Evolutionary conservation across 2,329 filamentous ascomycete species (phyloP).

Genomic region (Venturia pyrina): DNA sequence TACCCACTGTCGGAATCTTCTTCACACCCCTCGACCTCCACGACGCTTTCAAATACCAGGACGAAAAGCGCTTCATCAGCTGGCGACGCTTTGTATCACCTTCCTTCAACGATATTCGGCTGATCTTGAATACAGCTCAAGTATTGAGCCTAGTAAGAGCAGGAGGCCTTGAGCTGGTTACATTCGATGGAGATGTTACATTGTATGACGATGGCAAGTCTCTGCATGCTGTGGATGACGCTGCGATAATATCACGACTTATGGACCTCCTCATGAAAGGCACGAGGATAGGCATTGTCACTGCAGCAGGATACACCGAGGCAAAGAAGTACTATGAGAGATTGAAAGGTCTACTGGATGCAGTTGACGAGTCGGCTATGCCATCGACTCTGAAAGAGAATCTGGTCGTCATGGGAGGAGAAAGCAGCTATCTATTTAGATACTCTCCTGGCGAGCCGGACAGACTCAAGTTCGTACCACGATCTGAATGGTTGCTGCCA

Average conservation of each 20-base stretch:
- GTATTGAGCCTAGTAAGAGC: conserved; percentile 75
- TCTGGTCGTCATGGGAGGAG: conserved; percentile 86
- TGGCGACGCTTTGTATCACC: conserved; percentile 87
- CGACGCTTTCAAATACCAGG: conserved; percentile 86
- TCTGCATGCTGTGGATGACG: conserved; percentile 51
- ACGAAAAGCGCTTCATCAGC: conserved; percentile 75
- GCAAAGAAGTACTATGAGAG: conserved; percentile 78
- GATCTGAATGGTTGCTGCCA: conserved; percentile 61
- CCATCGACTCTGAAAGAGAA: conserved; percentile 61
- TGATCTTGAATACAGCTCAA: conserved; percentile 91
- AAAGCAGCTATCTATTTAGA: conserved; percentile 89
- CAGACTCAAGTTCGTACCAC: conserved; percentile 56
- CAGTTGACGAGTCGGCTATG: conserved; percentile 56
- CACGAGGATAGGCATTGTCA: conserved; percentile 88
- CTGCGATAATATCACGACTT: conserved; percentile 63
- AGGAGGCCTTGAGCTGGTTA: conserved; percentile 71
- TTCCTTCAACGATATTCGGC: conserved; percentile 90
- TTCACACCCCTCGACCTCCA: conserved; percentile 82
- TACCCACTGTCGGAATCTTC: conserved; percentile 85
- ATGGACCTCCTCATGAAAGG: conserved; percentile 63
- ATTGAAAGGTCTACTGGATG: conserved; percentile 76
- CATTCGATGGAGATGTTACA: conserved; percentile 96
- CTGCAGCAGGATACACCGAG: conserved; percentile 88
- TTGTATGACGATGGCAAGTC: conserved; percentile 76
- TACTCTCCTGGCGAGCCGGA: conserved; percentile 56